Conservation (phyloP, 192 early-diverging fungal species). For the Rhizoclosmatium sp. region DNA sequence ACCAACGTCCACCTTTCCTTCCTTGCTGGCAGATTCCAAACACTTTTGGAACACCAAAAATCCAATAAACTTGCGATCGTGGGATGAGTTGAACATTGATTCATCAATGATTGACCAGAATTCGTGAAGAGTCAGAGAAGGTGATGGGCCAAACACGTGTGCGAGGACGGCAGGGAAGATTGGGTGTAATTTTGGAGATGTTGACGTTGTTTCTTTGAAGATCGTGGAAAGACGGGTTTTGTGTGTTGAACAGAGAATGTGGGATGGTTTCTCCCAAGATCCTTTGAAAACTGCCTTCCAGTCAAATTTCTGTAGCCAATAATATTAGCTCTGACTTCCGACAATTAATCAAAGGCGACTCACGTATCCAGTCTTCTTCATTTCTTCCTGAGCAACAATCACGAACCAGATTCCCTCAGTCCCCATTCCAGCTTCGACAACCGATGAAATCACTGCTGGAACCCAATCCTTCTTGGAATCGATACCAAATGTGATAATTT, state of each 20-base stretch:
- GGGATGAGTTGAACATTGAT: constrained; percentile 73
- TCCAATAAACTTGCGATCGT: constrained; percentile 91
- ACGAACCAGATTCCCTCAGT: constrained; percentile 64
- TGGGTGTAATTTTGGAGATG: constrained; percentile 76
- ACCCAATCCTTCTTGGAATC: constrained; percentile 10
- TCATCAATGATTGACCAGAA: constrained; percentile 78
- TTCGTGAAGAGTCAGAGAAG: constrained; percentile 43
- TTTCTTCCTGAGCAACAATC: constrained; percentile 40
- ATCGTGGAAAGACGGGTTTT: constrained; percentile 15
- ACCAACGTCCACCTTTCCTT: constrained; percentile 46
- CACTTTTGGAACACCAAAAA: constrained; percentile 74
- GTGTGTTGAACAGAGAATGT: constrained; percentile 5
- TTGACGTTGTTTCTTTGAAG: constrained; percentile 21
- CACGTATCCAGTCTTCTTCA: constrained; percentile 11
- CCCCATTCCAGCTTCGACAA: constrained; percentile 22
- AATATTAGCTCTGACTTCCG: neutral
- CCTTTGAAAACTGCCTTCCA: constrained; percentile 34
- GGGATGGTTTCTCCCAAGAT: constrained; percentile 28
- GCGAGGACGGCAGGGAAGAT: constrained; percentile 66
- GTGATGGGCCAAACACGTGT: constrained; percentile 9
- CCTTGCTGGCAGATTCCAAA: neutral
- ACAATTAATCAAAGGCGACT: constrained; percentile 7
- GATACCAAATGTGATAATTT: constrained; percentile 24
- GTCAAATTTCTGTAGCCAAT: constrained; percentile 25
- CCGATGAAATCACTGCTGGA: constrained; percentile 11